Percentiles rank a stretch among this genome's conserved stretches.
phyloP scores from a whole-genome alignment of 2,329 filamentous ascomycete genomes.

The Aspergillus felis region DNA sequence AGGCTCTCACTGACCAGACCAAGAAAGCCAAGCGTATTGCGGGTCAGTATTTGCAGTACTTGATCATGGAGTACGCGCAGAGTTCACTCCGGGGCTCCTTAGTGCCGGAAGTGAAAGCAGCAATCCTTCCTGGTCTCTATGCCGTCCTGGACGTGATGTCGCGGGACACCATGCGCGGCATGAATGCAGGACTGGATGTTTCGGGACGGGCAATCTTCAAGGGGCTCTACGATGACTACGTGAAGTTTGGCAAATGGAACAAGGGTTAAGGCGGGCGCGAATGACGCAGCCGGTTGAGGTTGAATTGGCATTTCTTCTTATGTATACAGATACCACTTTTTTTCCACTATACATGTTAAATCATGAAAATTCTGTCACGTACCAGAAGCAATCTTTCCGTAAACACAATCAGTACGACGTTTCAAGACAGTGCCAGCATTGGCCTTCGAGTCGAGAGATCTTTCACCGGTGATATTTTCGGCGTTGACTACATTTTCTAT shows the following conservation, averaged over 20 bases:
- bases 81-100: conserved; percentile 50
- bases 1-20: conserved; percentile 55
- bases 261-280: conserved; percentile 28
- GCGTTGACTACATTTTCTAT: too few relatives aligned
- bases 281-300: background rate
- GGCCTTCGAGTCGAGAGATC: too few relatives aligned
- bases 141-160: conserved; percentile 52
- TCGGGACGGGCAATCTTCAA: conserved; percentile 52
- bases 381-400: too few relatives aligned
- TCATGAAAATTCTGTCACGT: background rate
- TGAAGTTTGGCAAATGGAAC: conserved; percentile 46
- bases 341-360: background rate
- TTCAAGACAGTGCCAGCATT: background rate
- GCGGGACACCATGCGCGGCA: conserved; percentile 45
- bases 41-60: conserved; percentile 54
- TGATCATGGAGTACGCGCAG: conserved; percentile 55
- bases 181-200: conserved; percentile 51
- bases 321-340: conserved; percentile 1
- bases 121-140: conserved; percentile 50
- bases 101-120: conserved; percentile 50
- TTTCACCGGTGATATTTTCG: too few relatives aligned
- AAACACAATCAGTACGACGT: too few relatives aligned
- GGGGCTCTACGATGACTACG: conserved; percentile 51
- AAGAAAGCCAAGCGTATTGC: conserved; percentile 57
- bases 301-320: background rate